phyloP scores from a whole-genome alignment of 805 yeast species.

The Nakazawaea sp. region DNA sequence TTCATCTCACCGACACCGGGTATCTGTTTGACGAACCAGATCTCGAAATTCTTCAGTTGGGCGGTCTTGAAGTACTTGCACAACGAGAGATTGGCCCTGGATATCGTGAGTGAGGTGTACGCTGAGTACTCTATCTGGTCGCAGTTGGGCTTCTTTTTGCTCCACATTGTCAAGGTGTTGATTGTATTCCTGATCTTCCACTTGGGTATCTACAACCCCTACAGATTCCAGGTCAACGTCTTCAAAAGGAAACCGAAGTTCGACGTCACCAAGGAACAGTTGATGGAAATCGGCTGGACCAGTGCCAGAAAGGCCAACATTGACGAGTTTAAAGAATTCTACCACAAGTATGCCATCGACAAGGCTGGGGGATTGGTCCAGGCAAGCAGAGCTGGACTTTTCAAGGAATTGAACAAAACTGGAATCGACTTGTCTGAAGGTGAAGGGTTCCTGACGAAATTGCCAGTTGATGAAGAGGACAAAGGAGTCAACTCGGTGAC shows the following conservation, averaged over 20 bases:
- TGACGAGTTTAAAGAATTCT: conserved; percentile 63
- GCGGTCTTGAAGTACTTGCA: conserved; percentile 28
- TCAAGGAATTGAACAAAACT: conserved; percentile 47
- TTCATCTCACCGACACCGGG: conserved; percentile 90
- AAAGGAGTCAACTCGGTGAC: conserved; percentile 27
- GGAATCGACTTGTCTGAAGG: conserved; percentile 62
- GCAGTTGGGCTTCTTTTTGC: conserved; percentile 61
- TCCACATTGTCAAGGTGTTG: conserved; percentile 61
- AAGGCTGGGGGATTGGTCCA: conserved; percentile 68
- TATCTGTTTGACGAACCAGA: conserved; percentile 62
- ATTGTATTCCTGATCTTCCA: conserved; percentile 51
- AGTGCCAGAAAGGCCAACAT: conserved; percentile 71
- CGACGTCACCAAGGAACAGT: conserved; percentile 40
- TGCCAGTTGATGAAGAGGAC: conserved; percentile 34
- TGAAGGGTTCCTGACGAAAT: conserved; percentile 69
- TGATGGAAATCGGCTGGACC: conserved; percentile 85
- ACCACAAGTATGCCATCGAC: conserved; percentile 57
- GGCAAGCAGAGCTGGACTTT: conserved; percentile 70
- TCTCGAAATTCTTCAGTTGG: conserved; percentile 25
- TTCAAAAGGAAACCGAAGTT: conserved; percentile 27
- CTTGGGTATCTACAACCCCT: conserved; percentile 77
- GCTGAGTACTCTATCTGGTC: conserved; percentile 33
- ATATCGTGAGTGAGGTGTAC: conserved; percentile 41
- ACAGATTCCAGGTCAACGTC: conserved; percentile 35
- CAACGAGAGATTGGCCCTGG: conserved; percentile 33